Evolutionary conservation across 2,329 filamentous ascomycete species (phyloP), one percentile per base, ranked within the genome.

Genomic region (Celoporthe dispersa): DNA sequence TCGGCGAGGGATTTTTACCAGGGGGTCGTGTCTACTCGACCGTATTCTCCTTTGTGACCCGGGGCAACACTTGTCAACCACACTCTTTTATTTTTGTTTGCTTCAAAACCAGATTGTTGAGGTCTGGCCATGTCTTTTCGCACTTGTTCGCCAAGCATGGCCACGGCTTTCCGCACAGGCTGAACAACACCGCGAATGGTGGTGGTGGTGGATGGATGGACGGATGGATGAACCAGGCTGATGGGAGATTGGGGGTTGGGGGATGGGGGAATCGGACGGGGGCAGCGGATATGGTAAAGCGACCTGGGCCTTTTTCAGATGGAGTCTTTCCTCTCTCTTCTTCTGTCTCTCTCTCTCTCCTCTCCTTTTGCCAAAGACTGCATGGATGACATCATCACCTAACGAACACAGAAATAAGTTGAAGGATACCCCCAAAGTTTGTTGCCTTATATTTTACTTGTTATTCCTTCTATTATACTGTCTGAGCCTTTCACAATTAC

Each of bases 371-470:
- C 62, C 59, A 60, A 68, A 71, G 66, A 72, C 63, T 71, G 71
- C 71, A 70, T 71, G 67, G 67, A 69, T 69, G 67, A 65, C 67
- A 69, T 59, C 67, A 69, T 69, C 67, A 67, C 65, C 64, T 57
- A 66, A 64, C 63, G 66, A 68, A 67, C 63, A 44, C 55, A 70
- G 66, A 68, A 72, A 68, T 64, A 71, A 68, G 68, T 68, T 70
- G 71, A 70, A 71, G 71, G 71, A 72, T 72, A 72, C 71, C 71
- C 71, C 69, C 53, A 60, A 61, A 60, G 64, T 64, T 64, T 69
- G 25, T 63, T 61, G 51, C 16, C 22, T 33, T 51, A 53, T 19
- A 31, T 53, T n/a, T 7, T 71, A 35, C 14, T 41, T 68, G 35
- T 48, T 48, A 22, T n/a, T 48, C 51, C 59, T 8, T 44, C 8